A percentile compares a stretch with the other conserved stretches of the same genome.
phyloP scores from a whole-genome alignment of 2,329 filamentous ascomycete genomes.

The Hypoxylon sp. region DNA sequence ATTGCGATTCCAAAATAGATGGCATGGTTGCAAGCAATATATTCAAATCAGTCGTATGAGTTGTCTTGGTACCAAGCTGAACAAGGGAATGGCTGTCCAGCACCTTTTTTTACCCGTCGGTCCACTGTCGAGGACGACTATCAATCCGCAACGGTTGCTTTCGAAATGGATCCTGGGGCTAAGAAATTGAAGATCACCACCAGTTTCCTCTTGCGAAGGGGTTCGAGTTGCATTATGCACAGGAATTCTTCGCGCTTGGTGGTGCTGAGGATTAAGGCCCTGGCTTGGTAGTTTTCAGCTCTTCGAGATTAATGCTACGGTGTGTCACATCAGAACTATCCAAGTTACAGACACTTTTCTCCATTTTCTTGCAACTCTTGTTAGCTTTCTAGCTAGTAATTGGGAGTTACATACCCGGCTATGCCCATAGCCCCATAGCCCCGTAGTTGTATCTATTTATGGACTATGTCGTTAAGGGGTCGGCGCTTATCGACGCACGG shows the following conservation, averaged over 20 bases:
- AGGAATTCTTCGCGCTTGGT: neutral
- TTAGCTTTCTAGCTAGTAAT: neutral
- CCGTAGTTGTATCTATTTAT: conserved; percentile 7
- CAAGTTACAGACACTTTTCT: conserved; percentile 12
- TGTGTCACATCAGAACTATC: conserved; percentile 3
- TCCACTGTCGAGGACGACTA: neutral
- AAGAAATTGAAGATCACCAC: conserved; percentile 1
- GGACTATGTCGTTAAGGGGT: neutral
- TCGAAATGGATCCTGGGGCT: conserved; percentile 1
- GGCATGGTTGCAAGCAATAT: neutral
- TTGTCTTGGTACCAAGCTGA: neutral
- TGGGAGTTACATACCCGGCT: conserved; percentile 6
- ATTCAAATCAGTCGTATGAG: neutral
- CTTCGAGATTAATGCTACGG: neutral
- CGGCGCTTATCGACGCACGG: conserved; percentile 18
- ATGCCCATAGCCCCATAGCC: neutral
- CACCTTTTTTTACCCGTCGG: neutral
- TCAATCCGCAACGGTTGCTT: neutral
- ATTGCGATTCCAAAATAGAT: neutral
- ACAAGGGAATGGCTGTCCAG: neutral
- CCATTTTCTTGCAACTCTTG: neutral
- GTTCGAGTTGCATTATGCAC: neutral
- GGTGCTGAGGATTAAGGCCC: conserved; percentile 12
- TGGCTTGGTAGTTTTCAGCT: conserved; percentile 7
- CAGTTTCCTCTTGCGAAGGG: neutral